A percentile compares a stretch with the other conserved stretches of the same genome.
phyloP scores from a whole-genome alignment of 257 asterid genomes.

The Lantana camara region DNA sequence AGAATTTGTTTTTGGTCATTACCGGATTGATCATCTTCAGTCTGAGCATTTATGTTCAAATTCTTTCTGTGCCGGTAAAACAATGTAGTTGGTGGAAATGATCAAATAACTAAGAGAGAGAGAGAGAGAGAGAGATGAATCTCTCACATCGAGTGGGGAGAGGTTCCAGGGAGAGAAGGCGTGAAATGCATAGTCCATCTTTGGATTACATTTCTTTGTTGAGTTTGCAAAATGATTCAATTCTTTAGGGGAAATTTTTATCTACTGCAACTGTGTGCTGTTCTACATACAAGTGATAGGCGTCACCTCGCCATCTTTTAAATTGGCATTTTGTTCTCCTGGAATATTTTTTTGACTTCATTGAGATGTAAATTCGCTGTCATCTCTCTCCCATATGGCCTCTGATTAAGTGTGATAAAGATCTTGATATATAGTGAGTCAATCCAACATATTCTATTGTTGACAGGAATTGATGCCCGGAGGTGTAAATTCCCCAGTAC shows the following conservation, averaged over 20 bases:
- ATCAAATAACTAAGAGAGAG: not conserved
- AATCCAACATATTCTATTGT: conserved; percentile 8
- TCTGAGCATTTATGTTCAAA: not conserved
- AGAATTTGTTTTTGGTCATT: no score
- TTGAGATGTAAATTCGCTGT: no score
- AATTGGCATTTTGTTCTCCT: not conserved
- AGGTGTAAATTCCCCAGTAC: conserved; percentile 98
- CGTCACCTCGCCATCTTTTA: not conserved
- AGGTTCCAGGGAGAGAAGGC: not conserved
- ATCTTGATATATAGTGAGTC: not conserved
- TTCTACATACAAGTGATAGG: conserved; percentile 1
- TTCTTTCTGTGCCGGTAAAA: not conserved
- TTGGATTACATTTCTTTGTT: not conserved
- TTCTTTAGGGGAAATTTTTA: not conserved
- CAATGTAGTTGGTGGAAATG: conserved; percentile 5
- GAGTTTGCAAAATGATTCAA: not conserved
- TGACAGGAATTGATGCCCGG: conserved; percentile 98
- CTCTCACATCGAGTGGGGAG: not conserved
- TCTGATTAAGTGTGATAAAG: not conserved
- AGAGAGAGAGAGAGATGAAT: not conserved
- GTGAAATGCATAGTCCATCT: not conserved
- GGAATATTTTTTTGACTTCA: not conserved
- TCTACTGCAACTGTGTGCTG: not conserved
- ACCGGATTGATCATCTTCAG: no score
- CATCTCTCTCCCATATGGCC: not conserved